Base-by-base conservation (phyloP, 2,329 filamentous ascomycete genomes). In the Reticulascus tulasneorum region DNA sequence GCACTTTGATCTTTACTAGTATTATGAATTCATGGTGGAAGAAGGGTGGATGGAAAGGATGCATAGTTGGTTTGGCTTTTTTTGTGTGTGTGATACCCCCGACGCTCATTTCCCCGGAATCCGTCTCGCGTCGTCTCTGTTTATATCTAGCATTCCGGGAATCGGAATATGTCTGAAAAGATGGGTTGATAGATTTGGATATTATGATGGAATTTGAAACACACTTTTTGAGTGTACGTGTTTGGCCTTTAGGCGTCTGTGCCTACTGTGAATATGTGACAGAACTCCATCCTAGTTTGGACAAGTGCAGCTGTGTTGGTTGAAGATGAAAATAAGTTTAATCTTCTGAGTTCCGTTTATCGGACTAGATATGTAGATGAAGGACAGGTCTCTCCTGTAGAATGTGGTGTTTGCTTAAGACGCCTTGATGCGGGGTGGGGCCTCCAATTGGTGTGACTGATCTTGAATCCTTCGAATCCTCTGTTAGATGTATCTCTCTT, bases 21-120 rank as follows among this genome's bases (percentile, higher is more conserved):
- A 17, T 25, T 35, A 19, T 15, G 34, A 34, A 24, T 35, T 21
- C 13, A 32, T 32, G 20, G 18, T 10, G 19, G 27, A 13, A 25
- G 16, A 24, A 24, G 23, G n/a, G 23, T 24, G 9, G 23, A n/a
- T 24, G 9, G 9, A n/a, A n/a, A n/a, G 23, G 23, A n/a, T 24
- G 9, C n/a, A n/a, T 24, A n/a, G 9, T 24, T 24, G 23, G 23
- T 9, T 24, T 9, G 23, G n/a, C 9, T 9, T 24, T 9, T 24
- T 21, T 25, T 16, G n/a, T 37, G 20, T 17, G 18, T 13, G 37
- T 23, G 32, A 30, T 40, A 40, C 32, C 32, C 32, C 29, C 15
- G 27, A 40, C 40, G 21, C 37, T 42, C 40, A 7, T 38, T 42
- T 20, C n/a, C n/a, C n/a, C n/a, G n/a, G n/a, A n/a, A n/a, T 20